Evolutionary conservation across 495 filamentous ascomycete genomes (phyloP).

Genomic region (Hypoxylon cercidicola): DNA sequence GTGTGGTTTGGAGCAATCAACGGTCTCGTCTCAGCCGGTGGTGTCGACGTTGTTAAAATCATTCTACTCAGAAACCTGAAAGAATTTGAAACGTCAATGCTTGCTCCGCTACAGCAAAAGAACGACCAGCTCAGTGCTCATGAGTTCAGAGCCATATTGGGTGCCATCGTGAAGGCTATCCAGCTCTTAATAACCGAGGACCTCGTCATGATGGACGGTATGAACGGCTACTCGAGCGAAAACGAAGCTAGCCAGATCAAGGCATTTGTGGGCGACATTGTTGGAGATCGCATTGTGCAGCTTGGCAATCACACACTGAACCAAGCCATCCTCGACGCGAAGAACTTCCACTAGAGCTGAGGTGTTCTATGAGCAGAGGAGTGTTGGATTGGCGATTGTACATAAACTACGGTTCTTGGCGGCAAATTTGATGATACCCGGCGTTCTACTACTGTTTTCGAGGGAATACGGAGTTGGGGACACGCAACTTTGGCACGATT

Average conservation of each 20-base stretch:
- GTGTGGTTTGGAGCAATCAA: constrained; percentile 89
- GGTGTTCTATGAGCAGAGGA: no score
- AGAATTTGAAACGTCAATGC: constrained; percentile 73
- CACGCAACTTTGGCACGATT: no score
- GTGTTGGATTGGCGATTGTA: no score
- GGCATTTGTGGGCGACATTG: constrained; percentile 64
- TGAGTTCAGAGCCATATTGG: constrained; percentile 72
- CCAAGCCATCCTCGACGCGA: constrained; percentile 60
- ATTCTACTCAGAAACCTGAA: constrained; percentile 84
- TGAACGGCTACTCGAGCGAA: constrained; percentile 47
- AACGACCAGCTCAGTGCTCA: constrained; percentile 59
- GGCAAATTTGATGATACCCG: no score
- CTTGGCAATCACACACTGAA: constrained; percentile 62
- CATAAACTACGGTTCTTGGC: no score
- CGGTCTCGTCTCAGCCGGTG: constrained; percentile 79
- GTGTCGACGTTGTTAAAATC: constrained; percentile 78
- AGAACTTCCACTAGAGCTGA: constrained; percentile 27
- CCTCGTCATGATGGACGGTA: constrained; percentile 35
- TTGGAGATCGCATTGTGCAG: constrained; percentile 67
- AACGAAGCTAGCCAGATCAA: constrained; percentile 63
- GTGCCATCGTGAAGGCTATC: constrained; percentile 69
- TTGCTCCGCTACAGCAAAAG: constrained; percentile 69
- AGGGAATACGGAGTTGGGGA: no score
- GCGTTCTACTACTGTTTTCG: no score
- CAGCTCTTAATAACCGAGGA: constrained; percentile 48